phyloP scores from a whole-genome alignment of 495 filamentous ascomycete species.

The Talaromyces trachyspermus region DNA sequence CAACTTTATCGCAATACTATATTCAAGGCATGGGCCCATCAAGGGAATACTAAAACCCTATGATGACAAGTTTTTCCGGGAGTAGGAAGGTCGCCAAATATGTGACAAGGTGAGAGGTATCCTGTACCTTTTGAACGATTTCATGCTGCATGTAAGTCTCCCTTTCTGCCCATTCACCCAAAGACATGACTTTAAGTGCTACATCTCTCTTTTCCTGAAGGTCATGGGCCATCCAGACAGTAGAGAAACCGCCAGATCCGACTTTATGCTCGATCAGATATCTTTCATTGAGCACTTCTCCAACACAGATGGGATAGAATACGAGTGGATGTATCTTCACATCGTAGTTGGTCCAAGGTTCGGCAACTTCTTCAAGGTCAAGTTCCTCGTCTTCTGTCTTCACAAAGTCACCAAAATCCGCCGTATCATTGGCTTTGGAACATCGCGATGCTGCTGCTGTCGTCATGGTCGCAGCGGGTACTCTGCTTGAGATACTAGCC shows the following conservation, averaged over 20 bases:
- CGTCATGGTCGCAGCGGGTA: neutral
- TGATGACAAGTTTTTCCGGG: conserved; percentile 11
- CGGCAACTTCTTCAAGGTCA: conserved; percentile 9
- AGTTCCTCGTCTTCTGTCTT: conserved; percentile 10
- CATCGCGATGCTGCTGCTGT: conserved; percentile 7
- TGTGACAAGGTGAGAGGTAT: conserved; percentile 21
- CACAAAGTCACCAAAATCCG: conserved; percentile 13
- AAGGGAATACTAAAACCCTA: conserved; percentile 22
- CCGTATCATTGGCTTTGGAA: neutral
- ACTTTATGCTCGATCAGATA: conserved; percentile 47
- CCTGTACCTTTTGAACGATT: conserved; percentile 18
- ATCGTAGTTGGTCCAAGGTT: conserved; percentile 9
- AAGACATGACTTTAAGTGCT: conserved; percentile 21
- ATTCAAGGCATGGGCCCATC: conserved; percentile 21
- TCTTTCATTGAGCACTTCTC: conserved; percentile 26
- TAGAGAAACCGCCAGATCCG: conserved; percentile 43
- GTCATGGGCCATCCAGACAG: conserved; percentile 28
- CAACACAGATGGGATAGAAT: conserved; percentile 39
- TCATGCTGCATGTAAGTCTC: conserved; percentile 19
- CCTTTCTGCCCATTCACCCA: conserved; percentile 14
- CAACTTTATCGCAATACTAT: conserved; percentile 6
- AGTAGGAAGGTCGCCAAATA: conserved; percentile 16
- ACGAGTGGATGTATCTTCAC: conserved; percentile 3
- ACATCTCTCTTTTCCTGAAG: conserved; percentile 18
- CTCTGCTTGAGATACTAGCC: neutral